Conservation (phyloP, 768 basidiomycete genomes). For the Fomitopsis serialis region DNA sequence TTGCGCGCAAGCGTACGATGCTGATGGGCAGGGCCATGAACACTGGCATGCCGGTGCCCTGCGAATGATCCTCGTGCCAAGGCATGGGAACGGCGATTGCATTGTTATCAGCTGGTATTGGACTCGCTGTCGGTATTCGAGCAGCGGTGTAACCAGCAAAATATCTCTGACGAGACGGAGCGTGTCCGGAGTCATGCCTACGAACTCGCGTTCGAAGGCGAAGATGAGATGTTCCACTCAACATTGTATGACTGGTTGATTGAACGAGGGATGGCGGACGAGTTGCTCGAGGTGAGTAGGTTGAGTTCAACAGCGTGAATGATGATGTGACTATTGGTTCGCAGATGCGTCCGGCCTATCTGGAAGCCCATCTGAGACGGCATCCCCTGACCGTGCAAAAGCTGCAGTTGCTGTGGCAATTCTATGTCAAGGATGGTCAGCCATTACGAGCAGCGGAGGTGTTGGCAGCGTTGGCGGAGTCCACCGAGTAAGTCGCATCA, state of each 20-base stretch:
- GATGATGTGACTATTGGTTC: background rate
- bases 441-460: slow-evolving; percentile 86
- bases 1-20: slow-evolving; percentile 77
- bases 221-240: slow-evolving; percentile 93
- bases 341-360: slow-evolving; percentile 80
- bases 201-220: slow-evolving; percentile 74
- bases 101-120: slow-evolving; percentile 80
- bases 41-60: slow-evolving; percentile 67
- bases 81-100: slow-evolving; percentile 54
- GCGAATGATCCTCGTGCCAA: slow-evolving; percentile 45
- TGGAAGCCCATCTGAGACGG: slow-evolving; percentile 82
- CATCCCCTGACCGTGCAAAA: slow-evolving; percentile 79
- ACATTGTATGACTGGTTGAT: slow-evolving; percentile 95
- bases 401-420: slow-evolving; percentile 92
- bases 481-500: slow-evolving; percentile 56
- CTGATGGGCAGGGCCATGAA: slow-evolving; percentile 67
- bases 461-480: slow-evolving; percentile 77
- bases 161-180: slow-evolving; percentile 46
- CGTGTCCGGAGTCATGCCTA: slow-evolving; percentile 81
- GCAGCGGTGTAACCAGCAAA: slow-evolving; percentile 35
- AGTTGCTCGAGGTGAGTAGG: slow-evolving; percentile 74
- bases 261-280: slow-evolving; percentile 71
- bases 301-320: too few species aligned
- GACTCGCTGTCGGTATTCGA: slow-evolving; percentile 82
- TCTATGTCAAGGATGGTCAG: slow-evolving; percentile 89